Percentiles rank a stretch among this genome's conserved stretches.
phyloP scores from a whole-genome alignment of 441 rosid species.

The Melastoma candidum region DNA sequence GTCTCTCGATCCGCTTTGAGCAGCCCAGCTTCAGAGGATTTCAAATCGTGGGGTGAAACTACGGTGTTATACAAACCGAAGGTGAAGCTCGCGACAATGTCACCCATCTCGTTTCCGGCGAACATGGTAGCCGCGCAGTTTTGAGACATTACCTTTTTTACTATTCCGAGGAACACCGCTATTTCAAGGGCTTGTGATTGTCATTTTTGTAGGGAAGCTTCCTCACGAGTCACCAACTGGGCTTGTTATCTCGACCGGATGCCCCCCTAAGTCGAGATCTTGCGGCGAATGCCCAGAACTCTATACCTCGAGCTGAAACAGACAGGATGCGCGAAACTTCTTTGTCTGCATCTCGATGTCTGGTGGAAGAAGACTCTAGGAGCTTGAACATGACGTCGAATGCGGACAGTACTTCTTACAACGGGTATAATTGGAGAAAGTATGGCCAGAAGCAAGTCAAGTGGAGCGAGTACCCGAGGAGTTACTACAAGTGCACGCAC shows the following conservation, averaged over 20 bases:
- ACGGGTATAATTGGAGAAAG: constrained; percentile 96
- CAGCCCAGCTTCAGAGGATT: constrained; percentile 29
- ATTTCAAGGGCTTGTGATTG: not conserved
- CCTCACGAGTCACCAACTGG: constrained; percentile 21
- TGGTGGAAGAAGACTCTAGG: constrained; percentile 37
- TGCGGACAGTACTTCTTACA: constrained; percentile 57
- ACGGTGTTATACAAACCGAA: constrained; percentile 64
- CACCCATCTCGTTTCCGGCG: constrained; percentile 61
- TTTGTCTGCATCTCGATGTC: constrained; percentile 24
- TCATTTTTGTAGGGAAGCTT: constrained; percentile 39
- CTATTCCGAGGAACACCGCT: not conserved
- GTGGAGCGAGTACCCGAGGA: constrained; percentile 89
- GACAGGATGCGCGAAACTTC: constrained; percentile 24
- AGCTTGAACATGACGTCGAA: constrained; percentile 11
- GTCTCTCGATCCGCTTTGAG: constrained; percentile 20
- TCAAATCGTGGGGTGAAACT: constrained; percentile 27
- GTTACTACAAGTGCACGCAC: constrained; percentile 90
- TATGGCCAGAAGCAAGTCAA: constrained; percentile 97
- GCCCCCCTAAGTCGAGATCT: constrained; percentile 22
- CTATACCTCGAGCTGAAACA: constrained; percentile 20
- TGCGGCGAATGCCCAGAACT: constrained; percentile 23
- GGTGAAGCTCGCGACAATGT: constrained; percentile 73
- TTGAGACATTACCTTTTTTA: not conserved
- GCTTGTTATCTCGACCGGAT: constrained; percentile 12
- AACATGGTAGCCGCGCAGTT: constrained; percentile 50